Conservation (phyloP, 768 basidiomycete species). For the Suillus variegatus region DNA sequence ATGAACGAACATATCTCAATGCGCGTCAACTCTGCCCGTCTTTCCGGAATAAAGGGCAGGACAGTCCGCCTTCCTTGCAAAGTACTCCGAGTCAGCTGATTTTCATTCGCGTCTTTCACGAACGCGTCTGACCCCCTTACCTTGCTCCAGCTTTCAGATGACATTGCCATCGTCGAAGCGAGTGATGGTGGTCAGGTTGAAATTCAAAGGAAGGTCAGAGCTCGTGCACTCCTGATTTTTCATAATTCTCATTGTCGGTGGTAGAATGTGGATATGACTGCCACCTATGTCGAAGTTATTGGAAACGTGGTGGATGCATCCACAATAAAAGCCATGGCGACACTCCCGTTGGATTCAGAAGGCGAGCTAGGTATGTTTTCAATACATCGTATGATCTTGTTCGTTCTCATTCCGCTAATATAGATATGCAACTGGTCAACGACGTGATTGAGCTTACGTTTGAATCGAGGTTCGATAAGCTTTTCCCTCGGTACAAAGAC, state of each 20-base stretch:
- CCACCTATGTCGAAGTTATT: constrained; percentile 66
- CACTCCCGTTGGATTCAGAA: constrained; percentile 54
- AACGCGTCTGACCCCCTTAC: constrained; percentile 6
- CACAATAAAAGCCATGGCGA: constrained; percentile 54
- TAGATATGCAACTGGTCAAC: constrained; percentile 63
- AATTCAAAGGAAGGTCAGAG: constrained; percentile 45
- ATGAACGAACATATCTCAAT: constrained; percentile 37
- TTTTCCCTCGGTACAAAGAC: constrained; percentile 39
- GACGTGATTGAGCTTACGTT: constrained; percentile 63
- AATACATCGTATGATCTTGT: neutral
- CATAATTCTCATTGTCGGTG: constrained; percentile 2
- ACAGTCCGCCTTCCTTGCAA: constrained; percentile 65
- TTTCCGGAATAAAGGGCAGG: constrained; percentile 51
- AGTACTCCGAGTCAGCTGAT: constrained; percentile 48
- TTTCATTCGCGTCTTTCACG: neutral
- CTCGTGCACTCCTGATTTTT: neutral
- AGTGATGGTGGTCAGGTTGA: constrained; percentile 67
- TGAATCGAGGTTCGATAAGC: constrained; percentile 52
- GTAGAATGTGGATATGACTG: constrained; percentile 47
- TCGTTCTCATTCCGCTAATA: constrained; percentile 12
- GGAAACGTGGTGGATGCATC: constrained; percentile 58
- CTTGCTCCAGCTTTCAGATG: constrained; percentile 38
- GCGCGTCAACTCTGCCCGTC: constrained; percentile 64
- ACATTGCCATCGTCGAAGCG: constrained; percentile 58
- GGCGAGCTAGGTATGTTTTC: constrained; percentile 58